phyloP scores from a whole-genome alignment of 345 rosid species.

The Nasturtium officinale region DNA sequence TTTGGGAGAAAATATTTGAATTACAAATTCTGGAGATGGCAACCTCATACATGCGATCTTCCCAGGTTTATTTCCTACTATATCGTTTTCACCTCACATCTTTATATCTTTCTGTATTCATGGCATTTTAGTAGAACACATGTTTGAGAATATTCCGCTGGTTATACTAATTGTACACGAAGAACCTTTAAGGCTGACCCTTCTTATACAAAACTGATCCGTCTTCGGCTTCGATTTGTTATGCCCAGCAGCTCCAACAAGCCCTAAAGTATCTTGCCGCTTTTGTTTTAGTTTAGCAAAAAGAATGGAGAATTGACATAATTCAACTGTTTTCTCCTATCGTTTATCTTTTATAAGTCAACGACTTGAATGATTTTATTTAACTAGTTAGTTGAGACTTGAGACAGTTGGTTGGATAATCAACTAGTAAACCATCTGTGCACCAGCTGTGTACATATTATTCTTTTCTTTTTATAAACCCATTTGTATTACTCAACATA shows the following conservation, averaged over 20 bases:
- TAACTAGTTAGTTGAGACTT: not conserved
- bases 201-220: too few species aligned
- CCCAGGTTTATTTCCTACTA: slow-evolving; percentile 57
- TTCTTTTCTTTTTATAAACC: too few species aligned
- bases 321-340: too few species aligned
- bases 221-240: too few species aligned
- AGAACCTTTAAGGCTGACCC: too few species aligned
- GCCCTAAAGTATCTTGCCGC: too few species aligned
- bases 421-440: not conserved
- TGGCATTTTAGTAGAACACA: not conserved
- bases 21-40: slow-evolving; percentile 85
- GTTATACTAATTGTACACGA: not conserved
- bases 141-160: not conserved
- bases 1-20: slow-evolving; percentile 76
- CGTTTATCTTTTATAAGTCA: not conserved
- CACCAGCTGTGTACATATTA: not conserved
- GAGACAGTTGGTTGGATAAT: slow-evolving; percentile 1
- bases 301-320: not conserved
- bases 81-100: not conserved
- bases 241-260: too few species aligned
- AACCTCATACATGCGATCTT: slow-evolving; percentile 77
- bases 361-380: not conserved
- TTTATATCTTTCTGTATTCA: not conserved
- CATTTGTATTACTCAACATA: not conserved
- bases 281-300: not conserved